Base-by-base conservation (phyloP, 1,139 yeast genomes). In the Hemisphaericaspora xylanilytica region DNA sequence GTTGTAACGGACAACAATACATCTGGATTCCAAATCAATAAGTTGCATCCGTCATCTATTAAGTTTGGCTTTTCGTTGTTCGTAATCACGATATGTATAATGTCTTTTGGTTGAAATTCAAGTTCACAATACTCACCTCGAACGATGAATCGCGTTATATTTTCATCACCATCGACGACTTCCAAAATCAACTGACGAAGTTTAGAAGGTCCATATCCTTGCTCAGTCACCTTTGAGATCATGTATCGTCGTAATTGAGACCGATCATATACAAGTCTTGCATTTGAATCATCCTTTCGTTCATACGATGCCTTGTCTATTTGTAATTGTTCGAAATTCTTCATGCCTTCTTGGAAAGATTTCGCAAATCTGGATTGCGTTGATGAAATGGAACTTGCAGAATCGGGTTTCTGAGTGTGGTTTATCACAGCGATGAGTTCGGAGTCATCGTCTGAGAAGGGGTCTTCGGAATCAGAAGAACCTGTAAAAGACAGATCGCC, bases 21-120 rank as follows among this genome's bases (percentile, higher is more conserved):
- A 55, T 92, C 98, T 0, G 98, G 98, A 49, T 86, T 79, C 73
- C 94, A 74, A 17, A 92, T 73, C 27, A 90, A 59, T 18, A 89
- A 58, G 49, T 85, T 81, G 34, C 73, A 74, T 22, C 72, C 62
- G 43, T 78, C 78, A 45, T 85, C 87, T 4, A 85, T 73, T 8
- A 69, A 45, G 30, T 59, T 59, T 2, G 70, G 70, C 29, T 51
- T 53, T 1, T 53, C 49, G 8, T 70, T 62, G 38, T 71, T 66
- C 2, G 73, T 69, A 7, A 74, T 62, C n/a, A 84, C 68, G 3
- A 84, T 59, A 56, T 85, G 86, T 11, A 85, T 65, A 0, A 84
- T 67, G 55, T 84, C 90, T 9, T 70, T 71, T 1, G 52, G 53
- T 33, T 63, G 58, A 28, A 73, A 59, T 2, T 65, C 67, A 6